phyloP scores from a whole-genome alignment of 2,329 filamentous ascomycete genomes.

The Fusarium armeniacum region DNA sequence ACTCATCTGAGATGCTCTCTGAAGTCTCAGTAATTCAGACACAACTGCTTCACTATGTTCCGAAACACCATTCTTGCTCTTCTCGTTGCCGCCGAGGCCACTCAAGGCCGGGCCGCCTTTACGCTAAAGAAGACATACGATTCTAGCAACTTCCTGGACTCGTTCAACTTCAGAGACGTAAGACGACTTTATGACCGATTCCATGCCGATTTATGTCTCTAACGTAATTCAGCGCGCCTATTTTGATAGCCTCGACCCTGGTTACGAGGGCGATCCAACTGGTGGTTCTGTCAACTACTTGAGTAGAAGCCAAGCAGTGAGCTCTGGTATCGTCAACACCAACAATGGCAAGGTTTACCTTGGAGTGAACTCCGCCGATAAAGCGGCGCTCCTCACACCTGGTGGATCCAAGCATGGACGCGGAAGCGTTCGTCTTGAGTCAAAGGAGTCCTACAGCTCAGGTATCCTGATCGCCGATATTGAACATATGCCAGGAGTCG shows the following conservation, averaged over 20 bases:
- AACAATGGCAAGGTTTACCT: constrained; percentile 22
- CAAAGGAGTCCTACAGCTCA: constrained; percentile 21
- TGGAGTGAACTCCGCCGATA: constrained; percentile 12
- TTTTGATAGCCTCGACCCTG: constrained; percentile 6
- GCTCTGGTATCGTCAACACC: constrained; percentile 17
- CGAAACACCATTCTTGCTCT: constrained; percentile 8
- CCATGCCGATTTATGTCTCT: not conserved
- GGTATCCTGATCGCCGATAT: constrained; percentile 30
- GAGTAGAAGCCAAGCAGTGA: constrained; percentile 13
- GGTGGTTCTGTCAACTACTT: constrained; percentile 26
- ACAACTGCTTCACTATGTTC: not conserved
- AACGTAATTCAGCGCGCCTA: constrained; percentile 8
- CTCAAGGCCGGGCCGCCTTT: not conserved
- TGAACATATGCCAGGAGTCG: constrained; percentile 27
- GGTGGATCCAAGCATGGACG: constrained; percentile 14
- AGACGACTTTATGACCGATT: rapidly evolving
- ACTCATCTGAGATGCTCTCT: no score
- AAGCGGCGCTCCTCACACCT: constrained; percentile 4
- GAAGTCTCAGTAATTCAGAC: not conserved
- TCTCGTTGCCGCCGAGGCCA: not conserved
- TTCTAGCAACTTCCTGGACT: constrained; percentile 24
- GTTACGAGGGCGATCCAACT: constrained; percentile 23
- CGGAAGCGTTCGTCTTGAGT: constrained; percentile 23
- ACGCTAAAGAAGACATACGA: constrained; percentile 26
- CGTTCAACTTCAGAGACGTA: constrained; percentile 28